These are phyloP conservation scores for Puccinia hordei DNA, from an alignment of 1,284 basidiomycete genomes.

Conservation along the genomic window DNA sequence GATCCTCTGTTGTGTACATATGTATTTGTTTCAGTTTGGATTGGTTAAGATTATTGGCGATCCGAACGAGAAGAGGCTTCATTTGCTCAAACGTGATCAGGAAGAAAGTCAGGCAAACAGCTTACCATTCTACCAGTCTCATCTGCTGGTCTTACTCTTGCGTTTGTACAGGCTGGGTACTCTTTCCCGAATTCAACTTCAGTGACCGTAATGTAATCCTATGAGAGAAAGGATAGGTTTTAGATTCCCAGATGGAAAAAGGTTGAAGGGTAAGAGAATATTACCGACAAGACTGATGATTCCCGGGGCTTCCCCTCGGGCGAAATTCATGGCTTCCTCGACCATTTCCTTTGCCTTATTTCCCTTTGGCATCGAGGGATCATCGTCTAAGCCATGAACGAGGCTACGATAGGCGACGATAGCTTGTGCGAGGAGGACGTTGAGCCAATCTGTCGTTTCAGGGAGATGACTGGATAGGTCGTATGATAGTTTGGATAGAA, in stretches of 20 bases:
- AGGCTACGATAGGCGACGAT: slow-evolving; percentile 58
- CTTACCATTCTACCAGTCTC: slow-evolving; percentile 63
- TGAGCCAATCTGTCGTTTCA: slow-evolving; percentile 65
- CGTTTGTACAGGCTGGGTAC: slow-evolving; percentile 64
- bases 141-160: slow-evolving; percentile 64
- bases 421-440: slow-evolving; percentile 65
- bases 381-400: slow-evolving; percentile 26
- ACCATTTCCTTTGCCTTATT: slow-evolving; percentile 54
- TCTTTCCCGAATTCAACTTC: slow-evolving; percentile 63
- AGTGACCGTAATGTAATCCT: slow-evolving; percentile 64
- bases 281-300: slow-evolving; percentile 60
- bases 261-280: slow-evolving; percentile 32
- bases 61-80: neutral
- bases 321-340: slow-evolving; percentile 54
- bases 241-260: neutral
- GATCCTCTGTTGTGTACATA: slow-evolving; percentile 59
- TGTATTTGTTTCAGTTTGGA: neutral
- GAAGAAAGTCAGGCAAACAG: too few species aligned
- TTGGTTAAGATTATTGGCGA: neutral
- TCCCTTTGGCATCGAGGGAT: slow-evolving; percentile 21
- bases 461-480: slow-evolving; percentile 64
- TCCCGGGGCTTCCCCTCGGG: slow-evolving; percentile 13
- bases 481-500: slow-evolving; percentile 62
- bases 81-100: neutral
- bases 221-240: slow-evolving; percentile 18